phyloP scores from a whole-genome alignment of 176 grass and related monocot genomes.

The Eragrostis curvula region DNA sequence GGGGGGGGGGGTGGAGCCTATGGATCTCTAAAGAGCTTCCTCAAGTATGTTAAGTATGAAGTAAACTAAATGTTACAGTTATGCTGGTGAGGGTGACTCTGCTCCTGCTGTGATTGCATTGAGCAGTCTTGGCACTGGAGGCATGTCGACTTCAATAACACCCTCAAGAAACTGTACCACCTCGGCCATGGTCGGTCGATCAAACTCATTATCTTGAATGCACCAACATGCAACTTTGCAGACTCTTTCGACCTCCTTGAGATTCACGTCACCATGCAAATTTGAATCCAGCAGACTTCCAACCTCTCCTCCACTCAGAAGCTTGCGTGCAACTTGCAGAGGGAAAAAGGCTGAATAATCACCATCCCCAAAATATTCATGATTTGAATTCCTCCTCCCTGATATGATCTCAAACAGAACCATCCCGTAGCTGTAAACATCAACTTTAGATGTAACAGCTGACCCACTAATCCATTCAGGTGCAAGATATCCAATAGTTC shows the following conservation, averaged over 20 bases:
- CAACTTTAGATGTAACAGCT: not conserved
- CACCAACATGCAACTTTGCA: slow-evolving; percentile 56
- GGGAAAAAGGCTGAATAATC: slow-evolving; percentile 37
- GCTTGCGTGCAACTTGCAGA: slow-evolving; percentile 8
- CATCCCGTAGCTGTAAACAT: slow-evolving; percentile 14
- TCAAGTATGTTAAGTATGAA: not conserved
- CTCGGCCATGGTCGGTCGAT: slow-evolving; percentile 35
- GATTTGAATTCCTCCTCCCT: not conserved
- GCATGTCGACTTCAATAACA: not conserved
- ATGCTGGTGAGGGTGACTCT: not conserved
- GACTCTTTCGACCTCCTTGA: slow-evolving; percentile 43
- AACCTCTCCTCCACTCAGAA: not conserved
- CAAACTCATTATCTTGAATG: slow-evolving; percentile 51
- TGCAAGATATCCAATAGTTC: not conserved
- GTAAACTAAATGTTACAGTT: not conserved
- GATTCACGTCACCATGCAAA: slow-evolving; percentile 20
- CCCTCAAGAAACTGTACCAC: slow-evolving; percentile 46
- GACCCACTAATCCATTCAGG: slow-evolving; percentile 4
- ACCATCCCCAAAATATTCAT: not conserved
- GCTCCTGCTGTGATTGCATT: not conserved
- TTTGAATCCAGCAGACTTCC: slow-evolving; percentile 22
- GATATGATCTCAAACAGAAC: slow-evolving; percentile 7
- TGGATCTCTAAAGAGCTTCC: not conserved
- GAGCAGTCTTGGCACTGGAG: not conserved
- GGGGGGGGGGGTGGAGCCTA: too few species aligned